Percentiles rank a stretch among this genome's conserved stretches.
phyloP scores from a whole-genome alignment of 129 eudicot species.

The Flaveria trinervia region DNA sequence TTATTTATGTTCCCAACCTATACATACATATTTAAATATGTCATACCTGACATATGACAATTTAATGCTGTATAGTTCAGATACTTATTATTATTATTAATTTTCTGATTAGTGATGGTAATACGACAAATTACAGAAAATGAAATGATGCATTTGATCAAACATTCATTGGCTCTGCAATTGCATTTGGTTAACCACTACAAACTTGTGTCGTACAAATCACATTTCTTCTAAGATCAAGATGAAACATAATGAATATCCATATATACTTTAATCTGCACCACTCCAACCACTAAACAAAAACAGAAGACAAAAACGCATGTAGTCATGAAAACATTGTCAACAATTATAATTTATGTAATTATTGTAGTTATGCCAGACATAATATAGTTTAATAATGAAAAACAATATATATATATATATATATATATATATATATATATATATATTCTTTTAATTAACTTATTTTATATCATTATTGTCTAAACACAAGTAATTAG shows the following conservation, averaged over 20 bases:
- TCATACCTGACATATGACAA: too few species aligned
- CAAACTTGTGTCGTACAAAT: too few species aligned
- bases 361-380: neutral
- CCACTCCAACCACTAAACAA: neutral
- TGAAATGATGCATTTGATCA: neutral
- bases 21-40: too few species aligned
- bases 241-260: too few species aligned
- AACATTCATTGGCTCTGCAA: neutral
- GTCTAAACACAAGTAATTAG: neutral
- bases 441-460: neutral
- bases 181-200: neutral
- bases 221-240: too few species aligned
- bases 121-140: too few species aligned
- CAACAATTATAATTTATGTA: neutral
- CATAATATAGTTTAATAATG: constrained; percentile 6
- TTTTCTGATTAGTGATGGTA: too few species aligned
- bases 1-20: too few species aligned
- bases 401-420: neutral
- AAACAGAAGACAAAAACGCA: neutral
- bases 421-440: too few species aligned
- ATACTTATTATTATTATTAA: too few species aligned
- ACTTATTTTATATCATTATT: neutral
- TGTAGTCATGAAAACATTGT: neutral
- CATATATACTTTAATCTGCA: too few species aligned
- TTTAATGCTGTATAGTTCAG: too few species aligned